Evolutionary conservation across 179 eudicot genomes (phyloP), one percentile per base, ranked within the genome.

Genomic region (Spergularia azorica): DNA sequence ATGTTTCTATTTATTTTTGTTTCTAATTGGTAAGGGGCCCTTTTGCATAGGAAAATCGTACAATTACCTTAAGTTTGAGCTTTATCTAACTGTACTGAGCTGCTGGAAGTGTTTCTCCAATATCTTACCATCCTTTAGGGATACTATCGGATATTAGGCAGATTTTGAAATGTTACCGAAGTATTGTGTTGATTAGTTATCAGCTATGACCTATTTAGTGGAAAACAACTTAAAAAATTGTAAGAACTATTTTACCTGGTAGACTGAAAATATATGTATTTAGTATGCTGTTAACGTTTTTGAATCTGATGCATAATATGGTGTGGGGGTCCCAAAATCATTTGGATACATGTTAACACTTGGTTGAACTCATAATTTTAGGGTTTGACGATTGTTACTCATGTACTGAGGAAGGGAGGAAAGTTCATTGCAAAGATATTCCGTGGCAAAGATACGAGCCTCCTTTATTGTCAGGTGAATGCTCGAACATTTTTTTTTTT

Each of bases 401-500:
- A 95, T 83, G 87, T 95, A 65, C 91, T 95, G 39, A 91, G 92
- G 84, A 77, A 71, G 57, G 97, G 98, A 56, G 98, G 98, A 65
- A 95, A 93, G 76, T 95, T 93, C 79, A 95, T 95, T 80, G 95
- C 98, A n/a, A 95, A 95, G 86, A 91, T 95, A 71, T 95, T 95
- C 79, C 90, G 97, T 77, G 98, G 98, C 66, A 95, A 95, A 84
- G 98, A 95, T 71, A 95, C 97, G 48, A 95, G 98, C 80, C 93
- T 95, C 67, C 90, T 95, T 71, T 95, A 95, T 81, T 90, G 92
- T 76, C 97, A 95, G 96, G 98, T 92, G 65, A 77, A 67, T 72
- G 36, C 50, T 51, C 56, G n/a, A 71, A 63, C 58, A 20, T n/a
- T 12, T 57, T 70, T 18, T 16, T 17, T 8, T 56, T 13, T 6